These are phyloP conservation scores for Quercus alba DNA, from an alignment of 306 rosid genomes.

Conservation along the genomic window DNA sequence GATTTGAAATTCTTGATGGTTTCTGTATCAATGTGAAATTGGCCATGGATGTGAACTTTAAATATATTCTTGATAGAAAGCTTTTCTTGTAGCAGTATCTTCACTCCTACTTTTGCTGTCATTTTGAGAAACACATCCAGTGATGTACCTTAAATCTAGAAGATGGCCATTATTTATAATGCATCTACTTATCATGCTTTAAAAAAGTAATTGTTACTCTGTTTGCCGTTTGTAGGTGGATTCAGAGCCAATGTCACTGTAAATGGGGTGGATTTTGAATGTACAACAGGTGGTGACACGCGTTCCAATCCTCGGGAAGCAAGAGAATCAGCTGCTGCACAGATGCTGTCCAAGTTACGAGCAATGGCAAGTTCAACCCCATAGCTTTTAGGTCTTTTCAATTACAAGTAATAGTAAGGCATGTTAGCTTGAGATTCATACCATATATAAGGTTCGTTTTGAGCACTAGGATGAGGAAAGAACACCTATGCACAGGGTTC, in stretches of 20 bases:
- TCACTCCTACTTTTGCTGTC: too few species aligned
- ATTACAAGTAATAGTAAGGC: not conserved
- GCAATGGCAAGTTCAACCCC: constrained; percentile 8
- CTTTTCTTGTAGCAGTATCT: too few species aligned
- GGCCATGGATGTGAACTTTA: too few species aligned
- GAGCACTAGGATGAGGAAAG: too few species aligned
- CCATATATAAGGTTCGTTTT: too few species aligned
- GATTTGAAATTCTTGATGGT: not conserved
- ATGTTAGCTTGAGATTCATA: not conserved
- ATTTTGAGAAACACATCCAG: too few species aligned
- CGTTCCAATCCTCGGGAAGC: constrained; percentile 32
- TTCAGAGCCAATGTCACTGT: constrained; percentile 47
- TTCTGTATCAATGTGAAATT: not conserved
- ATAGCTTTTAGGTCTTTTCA: not conserved
- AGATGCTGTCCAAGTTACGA: constrained; percentile 26
- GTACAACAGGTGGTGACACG: constrained; percentile 28
- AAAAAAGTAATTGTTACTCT: not conserved
- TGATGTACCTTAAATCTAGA: too few species aligned
- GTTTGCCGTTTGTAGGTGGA: constrained; percentile 46
- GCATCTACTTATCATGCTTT: not conserved
- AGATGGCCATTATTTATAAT: too few species aligned
- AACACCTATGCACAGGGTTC: too few species aligned
- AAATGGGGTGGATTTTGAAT: constrained; percentile 58
- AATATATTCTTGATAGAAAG: too few species aligned
- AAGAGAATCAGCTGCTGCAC: constrained; percentile 57